Evolutionary conservation across 2,329 filamentous ascomycete genomes (phyloP).

Genomic region (Fusarium pininemorale): DNA sequence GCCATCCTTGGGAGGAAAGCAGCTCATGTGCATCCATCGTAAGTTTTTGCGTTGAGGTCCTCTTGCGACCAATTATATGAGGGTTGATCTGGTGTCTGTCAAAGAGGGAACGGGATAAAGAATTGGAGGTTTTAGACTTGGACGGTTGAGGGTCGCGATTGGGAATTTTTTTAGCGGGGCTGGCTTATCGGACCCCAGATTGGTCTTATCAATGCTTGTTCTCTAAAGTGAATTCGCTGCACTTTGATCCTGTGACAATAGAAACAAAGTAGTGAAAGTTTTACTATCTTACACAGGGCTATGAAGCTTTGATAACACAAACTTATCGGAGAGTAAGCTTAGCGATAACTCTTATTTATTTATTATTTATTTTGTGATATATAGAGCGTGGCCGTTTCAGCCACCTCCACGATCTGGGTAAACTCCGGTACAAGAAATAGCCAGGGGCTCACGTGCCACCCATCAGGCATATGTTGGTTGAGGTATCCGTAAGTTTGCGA

Average conservation of each 20-base stretch:
- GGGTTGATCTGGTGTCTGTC: background rate
- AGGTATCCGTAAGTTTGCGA: conserved; percentile 12
- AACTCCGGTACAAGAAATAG: conserved; percentile 12
- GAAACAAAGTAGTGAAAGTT: background rate
- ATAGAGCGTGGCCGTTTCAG: background rate
- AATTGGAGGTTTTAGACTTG: background rate
- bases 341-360: background rate
- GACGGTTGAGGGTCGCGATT: background rate
- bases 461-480: conserved; percentile 12
- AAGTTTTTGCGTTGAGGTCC: background rate
- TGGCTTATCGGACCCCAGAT: conserved; percentile 32
- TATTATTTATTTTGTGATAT: background rate
- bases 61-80: background rate
- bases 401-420: conserved; percentile 15
- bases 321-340: background rate
- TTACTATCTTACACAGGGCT: background rate
- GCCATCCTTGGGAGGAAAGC: conserved; percentile 88
- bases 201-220: background rate
- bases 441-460: conserved; percentile 28
- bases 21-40: conserved; percentile 85
- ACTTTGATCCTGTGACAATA: background rate
- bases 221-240: background rate
- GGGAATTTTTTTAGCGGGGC: conserved; percentile 45
- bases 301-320: background rate
- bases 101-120: background rate